Conservation (phyloP, 495 filamentous ascomycete species). For the Talaromyces nanjingensis region DNA sequence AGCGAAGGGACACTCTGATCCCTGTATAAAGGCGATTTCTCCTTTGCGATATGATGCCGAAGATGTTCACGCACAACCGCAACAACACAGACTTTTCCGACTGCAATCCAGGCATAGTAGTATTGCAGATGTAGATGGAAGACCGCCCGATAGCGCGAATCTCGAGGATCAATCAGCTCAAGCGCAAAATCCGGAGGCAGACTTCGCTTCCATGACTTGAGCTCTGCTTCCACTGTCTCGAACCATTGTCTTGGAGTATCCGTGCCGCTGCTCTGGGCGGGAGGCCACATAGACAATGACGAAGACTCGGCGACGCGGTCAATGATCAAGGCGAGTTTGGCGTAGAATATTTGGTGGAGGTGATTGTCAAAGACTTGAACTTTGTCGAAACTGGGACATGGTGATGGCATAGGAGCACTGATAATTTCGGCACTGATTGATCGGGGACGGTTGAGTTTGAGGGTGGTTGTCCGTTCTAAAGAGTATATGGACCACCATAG, state of each 20-base stretch:
- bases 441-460: neutral
- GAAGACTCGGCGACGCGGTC: neutral
- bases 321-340: neutral
- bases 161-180: neutral
- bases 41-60: neutral
- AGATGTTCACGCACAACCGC: neutral
- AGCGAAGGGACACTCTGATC: neutral
- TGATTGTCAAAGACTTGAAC: neutral
- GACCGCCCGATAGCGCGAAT: neutral
- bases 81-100: neutral
- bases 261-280: neutral
- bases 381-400: slow-evolving; percentile 5
- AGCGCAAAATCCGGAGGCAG: neutral
- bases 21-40: neutral
- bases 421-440: neutral
- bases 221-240: neutral
- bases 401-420: slow-evolving; percentile 2
- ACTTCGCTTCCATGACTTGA: neutral
- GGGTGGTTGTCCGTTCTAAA: slow-evolving; percentile 14
- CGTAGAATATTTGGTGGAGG: neutral
- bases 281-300: neutral
- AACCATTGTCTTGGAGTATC: neutral
- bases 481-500: slow-evolving; percentile 24
- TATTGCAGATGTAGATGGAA: neutral
- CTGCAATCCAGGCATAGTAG: neutral